Evolutionary conservation across 2,329 filamentous ascomycete species (phyloP).

Genomic region (Passalora sequoiae): DNA sequence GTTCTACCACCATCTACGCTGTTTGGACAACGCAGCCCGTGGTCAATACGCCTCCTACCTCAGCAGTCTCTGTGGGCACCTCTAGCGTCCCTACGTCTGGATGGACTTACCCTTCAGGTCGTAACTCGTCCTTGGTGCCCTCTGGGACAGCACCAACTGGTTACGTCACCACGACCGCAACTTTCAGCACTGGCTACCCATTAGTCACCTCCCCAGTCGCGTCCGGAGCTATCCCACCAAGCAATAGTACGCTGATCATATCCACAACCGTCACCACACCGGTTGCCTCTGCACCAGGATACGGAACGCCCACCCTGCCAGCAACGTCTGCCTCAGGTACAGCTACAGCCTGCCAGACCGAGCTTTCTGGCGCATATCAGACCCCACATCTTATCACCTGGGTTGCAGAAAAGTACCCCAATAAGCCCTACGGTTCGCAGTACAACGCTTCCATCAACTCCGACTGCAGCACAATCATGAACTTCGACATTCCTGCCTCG

Average conservation of each 20-base stretch:
- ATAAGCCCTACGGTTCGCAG: slow-evolving; percentile 50
- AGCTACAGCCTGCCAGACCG: slow-evolving; percentile 23
- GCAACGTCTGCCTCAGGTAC: slow-evolving; percentile 15
- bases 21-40: slow-evolving; percentile 25
- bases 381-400: slow-evolving; percentile 63
- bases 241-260: not conserved
- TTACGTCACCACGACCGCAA: not conserved
- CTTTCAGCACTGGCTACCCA: not conserved
- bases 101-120: not conserved
- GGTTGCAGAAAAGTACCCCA: slow-evolving; percentile 51
- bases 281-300: slow-evolving; percentile 1
- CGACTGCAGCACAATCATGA: slow-evolving; percentile 57
- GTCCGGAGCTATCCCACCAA: slow-evolving; percentile 2
- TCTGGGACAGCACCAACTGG: slow-evolving; percentile 3
- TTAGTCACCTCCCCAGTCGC: slow-evolving; percentile 4
- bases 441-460: slow-evolving; percentile 55
- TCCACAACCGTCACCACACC: slow-evolving; percentile 2
- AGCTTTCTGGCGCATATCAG: slow-evolving; percentile 34
- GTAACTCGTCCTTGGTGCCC: slow-evolving; percentile 3
- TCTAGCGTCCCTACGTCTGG: not conserved
- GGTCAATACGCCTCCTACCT: not conserved
- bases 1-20: slow-evolving; percentile 13
- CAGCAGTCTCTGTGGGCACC: not conserved
- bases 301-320: too few relatives aligned
- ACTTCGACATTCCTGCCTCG: slow-evolving; percentile 58